These are phyloP conservation scores for Ophiostoma piceae DNA, from an alignment of 2,329 filamentous ascomycete species.

Conservation along the genomic window DNA sequence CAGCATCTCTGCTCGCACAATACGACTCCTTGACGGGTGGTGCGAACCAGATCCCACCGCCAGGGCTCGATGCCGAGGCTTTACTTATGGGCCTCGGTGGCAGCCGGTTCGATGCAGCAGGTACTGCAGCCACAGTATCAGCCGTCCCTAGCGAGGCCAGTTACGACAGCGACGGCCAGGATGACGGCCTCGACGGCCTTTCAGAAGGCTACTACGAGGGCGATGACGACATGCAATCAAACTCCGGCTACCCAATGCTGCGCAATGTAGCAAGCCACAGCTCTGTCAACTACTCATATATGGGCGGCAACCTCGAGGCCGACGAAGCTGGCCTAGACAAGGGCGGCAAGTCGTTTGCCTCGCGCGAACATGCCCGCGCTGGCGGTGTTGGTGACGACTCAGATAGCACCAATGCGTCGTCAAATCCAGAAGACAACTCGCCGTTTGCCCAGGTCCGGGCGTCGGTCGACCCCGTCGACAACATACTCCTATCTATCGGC, in stretches of 20 bases:
- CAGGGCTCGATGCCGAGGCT: constrained; percentile 48
- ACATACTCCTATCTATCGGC: constrained; percentile 73
- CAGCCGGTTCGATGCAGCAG: constrained; percentile 35
- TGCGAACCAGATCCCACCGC: constrained; percentile 34
- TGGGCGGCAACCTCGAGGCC: not conserved
- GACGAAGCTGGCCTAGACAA: not conserved
- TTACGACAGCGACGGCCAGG: constrained; percentile 32
- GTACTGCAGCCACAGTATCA: constrained; percentile 46
- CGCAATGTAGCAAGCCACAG: constrained; percentile 14
- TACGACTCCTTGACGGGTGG: constrained; percentile 29
- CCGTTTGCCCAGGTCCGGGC: constrained; percentile 75
- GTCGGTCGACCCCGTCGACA: constrained; percentile 70
- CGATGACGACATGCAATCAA: constrained; percentile 35
- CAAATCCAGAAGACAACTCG: constrained; percentile 58
- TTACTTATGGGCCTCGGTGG: constrained; percentile 49
- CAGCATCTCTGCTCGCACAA: constrained; percentile 24
- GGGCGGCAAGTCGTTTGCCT: constrained; percentile 4
- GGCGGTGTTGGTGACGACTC: constrained; percentile 39
- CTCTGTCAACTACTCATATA: constrained; percentile 7
- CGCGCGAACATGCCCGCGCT: constrained; percentile 31
- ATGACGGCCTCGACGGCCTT: constrained; percentile 18
- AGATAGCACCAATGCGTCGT: constrained; percentile 34
- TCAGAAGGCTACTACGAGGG: constrained; percentile 26
- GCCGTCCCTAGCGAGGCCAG: constrained; percentile 42
- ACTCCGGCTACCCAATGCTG: constrained; percentile 31